Evolutionary conservation across 345 rosid genomes (phyloP).

Genomic region (Noccaea caerulescens): DNA sequence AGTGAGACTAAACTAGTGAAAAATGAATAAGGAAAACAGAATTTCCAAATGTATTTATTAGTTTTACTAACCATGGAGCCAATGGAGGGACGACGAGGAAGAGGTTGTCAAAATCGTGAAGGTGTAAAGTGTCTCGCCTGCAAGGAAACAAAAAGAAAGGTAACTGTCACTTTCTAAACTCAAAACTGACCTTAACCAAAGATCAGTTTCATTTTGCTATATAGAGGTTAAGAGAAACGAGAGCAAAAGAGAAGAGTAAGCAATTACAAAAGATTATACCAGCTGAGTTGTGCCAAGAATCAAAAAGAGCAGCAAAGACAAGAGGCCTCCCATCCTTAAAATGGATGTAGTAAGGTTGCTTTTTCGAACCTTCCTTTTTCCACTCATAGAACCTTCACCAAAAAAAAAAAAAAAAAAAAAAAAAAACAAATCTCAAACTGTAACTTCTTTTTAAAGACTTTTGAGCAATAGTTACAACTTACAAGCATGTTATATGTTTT

Average conservation of each 20-base stretch:
- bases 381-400: constrained; percentile 92
- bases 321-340: constrained; percentile 84
- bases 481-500: not conserved
- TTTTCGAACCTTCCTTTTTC: constrained; percentile 89
- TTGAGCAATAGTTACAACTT: not conserved
- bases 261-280: constrained; percentile 45
- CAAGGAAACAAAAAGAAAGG: constrained; percentile 16
- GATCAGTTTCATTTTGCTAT: not conserved
- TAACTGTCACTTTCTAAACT: not conserved
- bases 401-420: no score
- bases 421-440: not conserved
- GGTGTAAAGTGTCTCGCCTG: constrained; percentile 78
- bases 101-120: constrained; percentile 81
- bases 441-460: not conserved
- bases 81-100: constrained; percentile 66
- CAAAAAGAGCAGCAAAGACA: constrained; percentile 88
- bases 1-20: not conserved
- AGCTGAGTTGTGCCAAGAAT: constrained; percentile 77
- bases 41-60: not conserved
- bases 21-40: not conserved
- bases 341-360: constrained; percentile 89
- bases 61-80: constrained; percentile 82
- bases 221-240: no score
- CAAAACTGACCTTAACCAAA: no score
- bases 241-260: no score